Conservation (phyloP, 768 basidiomycete genomes). For the Russula emetica region DNA sequence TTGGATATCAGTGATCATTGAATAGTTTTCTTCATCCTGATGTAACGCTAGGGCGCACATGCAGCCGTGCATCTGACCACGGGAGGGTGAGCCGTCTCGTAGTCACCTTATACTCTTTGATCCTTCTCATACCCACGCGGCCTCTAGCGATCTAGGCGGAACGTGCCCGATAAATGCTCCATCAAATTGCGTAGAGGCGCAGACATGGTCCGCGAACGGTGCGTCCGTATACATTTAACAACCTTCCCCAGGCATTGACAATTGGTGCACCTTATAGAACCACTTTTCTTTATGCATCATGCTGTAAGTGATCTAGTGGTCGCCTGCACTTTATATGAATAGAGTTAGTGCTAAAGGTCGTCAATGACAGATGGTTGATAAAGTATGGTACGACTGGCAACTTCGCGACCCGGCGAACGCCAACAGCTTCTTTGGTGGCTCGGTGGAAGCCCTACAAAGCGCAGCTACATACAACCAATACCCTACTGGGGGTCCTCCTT, state of each 20-base stretch:
- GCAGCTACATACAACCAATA: slow-evolving; percentile 29
- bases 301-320: slow-evolving; percentile 29
- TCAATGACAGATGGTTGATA: slow-evolving; percentile 35
- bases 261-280: slow-evolving; percentile 29
- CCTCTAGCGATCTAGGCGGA: slow-evolving; percentile 33
- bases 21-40: not conserved
- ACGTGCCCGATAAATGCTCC: slow-evolving; percentile 32
- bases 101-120: not conserved
- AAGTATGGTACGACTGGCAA: slow-evolving; percentile 40
- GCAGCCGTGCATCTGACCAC: slow-evolving; percentile 34
- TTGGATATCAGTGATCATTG: not conserved
- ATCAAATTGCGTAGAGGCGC: slow-evolving; percentile 29
- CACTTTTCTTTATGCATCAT: slow-evolving; percentile 39
- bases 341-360: not conserved
- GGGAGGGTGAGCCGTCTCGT: slow-evolving; percentile 31
- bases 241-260: too few relatives aligned
- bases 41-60: slow-evolving; percentile 35
- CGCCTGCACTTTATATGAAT: not conserved
- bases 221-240: not conserved
- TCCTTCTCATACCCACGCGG: not conserved
- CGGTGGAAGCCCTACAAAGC: slow-evolving; percentile 32
- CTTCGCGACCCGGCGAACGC: slow-evolving; percentile 29
- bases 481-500: slow-evolving; percentile 31
- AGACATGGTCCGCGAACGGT: slow-evolving; percentile 37
- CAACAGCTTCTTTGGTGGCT: slow-evolving; percentile 34